Base-by-base conservation (phyloP, 2,329 filamentous ascomycete species). In the Ascochyta viciae-villosae region DNA sequence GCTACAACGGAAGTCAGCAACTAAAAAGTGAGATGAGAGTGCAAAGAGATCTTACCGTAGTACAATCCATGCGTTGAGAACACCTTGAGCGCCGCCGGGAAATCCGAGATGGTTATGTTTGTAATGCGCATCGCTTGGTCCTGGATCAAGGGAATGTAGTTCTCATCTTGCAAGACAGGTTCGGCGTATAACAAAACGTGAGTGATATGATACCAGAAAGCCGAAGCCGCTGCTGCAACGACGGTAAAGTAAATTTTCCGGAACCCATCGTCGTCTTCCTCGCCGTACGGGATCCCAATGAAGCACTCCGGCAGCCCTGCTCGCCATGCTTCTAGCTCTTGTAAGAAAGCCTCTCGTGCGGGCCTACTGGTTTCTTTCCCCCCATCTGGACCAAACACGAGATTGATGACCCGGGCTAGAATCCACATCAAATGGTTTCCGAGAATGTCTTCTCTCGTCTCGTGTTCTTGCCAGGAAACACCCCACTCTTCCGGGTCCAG, bases 371-470 rank as follows among this genome's bases (percentile, higher is more conserved):
- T 39, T 9, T 57, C 54, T n/a, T 57, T 63, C 13, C 33, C 42
- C 3, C 63, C 62, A 7, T 70, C 60, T 22, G 54, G 50, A 4
- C 70, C 64, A 38, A 67, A 72, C 0, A 72, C 61, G 1, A 74
- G 55, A 38, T 71, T 70, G 27, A 72, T 57, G 3, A 70, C 64
- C 23, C 67, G 51, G 5, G 70, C 71, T n/a, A 72, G 52, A n/a
- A 74, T 70, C 72, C 72, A 74, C 9, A 73, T 58, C 16, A 73
- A 58, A 29, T 68, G 68, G 24, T 72, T 70, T 3, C 68, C 71
- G 0, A 73, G 62, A n/a, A 69, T 58, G 48, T 75, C 73, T 54
- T 75, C 73, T 31, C 70, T 47, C 3, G 47, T 63, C 50, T 75
- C 72, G 9, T 56, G 58, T 13, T 70, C 64, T 24, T 58, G 27